Percentiles rank a stretch among this genome's conserved stretches.
These are phyloP conservation scores for Xylariaceae sp. DNA, from an alignment of 2,329 filamentous ascomycete genomes.

Conservation along the genomic window DNA sequence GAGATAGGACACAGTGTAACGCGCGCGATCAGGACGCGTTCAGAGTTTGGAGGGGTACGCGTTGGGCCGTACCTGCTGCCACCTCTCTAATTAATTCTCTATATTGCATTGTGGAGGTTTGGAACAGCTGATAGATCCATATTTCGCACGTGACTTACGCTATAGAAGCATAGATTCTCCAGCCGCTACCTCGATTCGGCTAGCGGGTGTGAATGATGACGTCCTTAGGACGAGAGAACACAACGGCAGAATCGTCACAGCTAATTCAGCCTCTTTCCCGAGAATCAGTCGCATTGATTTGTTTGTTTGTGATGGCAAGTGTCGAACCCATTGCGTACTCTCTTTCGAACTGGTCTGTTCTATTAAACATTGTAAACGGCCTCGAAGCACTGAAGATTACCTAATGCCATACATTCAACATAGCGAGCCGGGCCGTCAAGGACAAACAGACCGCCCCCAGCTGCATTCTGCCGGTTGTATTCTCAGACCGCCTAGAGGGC, in stretches of 20 bases:
- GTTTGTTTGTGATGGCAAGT: no score
- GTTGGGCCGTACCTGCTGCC: neutral
- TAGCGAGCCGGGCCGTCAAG: neutral
- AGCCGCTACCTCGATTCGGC: no score
- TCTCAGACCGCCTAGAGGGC: slow-evolving; percentile 4
- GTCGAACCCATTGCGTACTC: no score
- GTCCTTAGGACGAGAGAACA: no score
- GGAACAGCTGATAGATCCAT: neutral
- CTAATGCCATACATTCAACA: neutral
- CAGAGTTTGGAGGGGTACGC: neutral
- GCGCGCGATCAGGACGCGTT: neutral
- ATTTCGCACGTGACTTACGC: neutral
- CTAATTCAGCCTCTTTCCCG: no score
- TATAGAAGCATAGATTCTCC: neutral
- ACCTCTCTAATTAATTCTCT: slow-evolving; percentile 1
- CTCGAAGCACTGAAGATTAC: neutral
- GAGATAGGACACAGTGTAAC: neutral
- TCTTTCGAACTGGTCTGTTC: no score
- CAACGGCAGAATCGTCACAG: no score
- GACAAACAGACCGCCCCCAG: neutral
- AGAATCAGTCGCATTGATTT: no score
- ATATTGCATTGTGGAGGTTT: neutral
- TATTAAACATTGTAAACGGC: no score
- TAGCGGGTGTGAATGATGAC: neutral
- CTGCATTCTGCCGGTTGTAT: slow-evolving; percentile 14